Evolutionary conservation across 1,139 yeast species (phyloP).

Genomic region (Debaryomyces udenii): DNA sequence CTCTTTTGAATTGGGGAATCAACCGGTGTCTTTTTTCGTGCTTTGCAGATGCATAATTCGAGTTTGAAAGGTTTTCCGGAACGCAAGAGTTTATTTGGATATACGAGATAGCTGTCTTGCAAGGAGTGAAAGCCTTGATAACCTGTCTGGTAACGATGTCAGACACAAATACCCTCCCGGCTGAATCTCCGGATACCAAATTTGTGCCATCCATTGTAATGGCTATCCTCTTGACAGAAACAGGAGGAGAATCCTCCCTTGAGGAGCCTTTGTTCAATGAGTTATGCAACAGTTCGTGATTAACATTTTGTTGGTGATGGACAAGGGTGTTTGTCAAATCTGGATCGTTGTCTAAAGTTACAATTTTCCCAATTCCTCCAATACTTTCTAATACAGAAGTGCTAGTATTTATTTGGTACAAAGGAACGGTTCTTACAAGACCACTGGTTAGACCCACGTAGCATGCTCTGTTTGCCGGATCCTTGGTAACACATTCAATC

Average conservation of each 20-base stretch:
- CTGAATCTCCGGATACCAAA: conserved; percentile 71
- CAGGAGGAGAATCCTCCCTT: conserved; percentile 13
- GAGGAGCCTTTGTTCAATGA: conserved; percentile 11
- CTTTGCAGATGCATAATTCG: conserved; percentile 14
- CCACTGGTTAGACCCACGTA: conserved; percentile 77
- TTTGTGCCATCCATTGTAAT: conserved; percentile 78
- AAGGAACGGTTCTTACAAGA: conserved; percentile 55
- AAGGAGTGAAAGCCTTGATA: conserved; percentile 61
- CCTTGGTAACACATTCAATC: conserved; percentile 64
- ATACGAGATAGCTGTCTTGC: conserved; percentile 42
- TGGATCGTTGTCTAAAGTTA: conserved; percentile 55
- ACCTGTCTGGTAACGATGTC: conserved; percentile 82
- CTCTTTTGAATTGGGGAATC: conserved; percentile 63
- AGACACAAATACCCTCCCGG: conserved; percentile 67
- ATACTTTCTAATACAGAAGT: conserved; percentile 53
- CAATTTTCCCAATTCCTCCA: conserved; percentile 58
- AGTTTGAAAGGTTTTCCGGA: conserved; percentile 7
- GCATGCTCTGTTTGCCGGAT: conserved; percentile 77
- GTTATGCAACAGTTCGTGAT: conserved; percentile 14
- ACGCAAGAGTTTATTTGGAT: conserved; percentile 26
- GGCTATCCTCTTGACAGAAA: conserved; percentile 51
- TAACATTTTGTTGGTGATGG: conserved; percentile 49
- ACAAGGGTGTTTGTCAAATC: conserved; percentile 57
- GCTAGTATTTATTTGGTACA: conserved; percentile 51
- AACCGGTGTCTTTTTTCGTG: conserved; percentile 44